These are phyloP conservation scores for Candida endomychidarum DNA, from an alignment of 805 yeast genomes.

Conservation along the genomic window DNA sequence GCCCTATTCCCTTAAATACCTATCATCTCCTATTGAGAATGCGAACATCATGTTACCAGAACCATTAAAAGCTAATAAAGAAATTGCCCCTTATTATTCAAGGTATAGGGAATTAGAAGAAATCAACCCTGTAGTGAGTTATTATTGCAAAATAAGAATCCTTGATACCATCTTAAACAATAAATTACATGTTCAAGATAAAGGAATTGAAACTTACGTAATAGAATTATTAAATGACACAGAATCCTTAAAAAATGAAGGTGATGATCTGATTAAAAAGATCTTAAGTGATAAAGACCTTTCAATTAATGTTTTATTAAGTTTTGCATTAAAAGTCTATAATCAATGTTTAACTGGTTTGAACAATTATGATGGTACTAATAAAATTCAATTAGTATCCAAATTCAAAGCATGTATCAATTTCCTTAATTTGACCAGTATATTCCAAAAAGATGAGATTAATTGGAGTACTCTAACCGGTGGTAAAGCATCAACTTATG, in stretches of 20 bases:
- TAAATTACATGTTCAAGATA: constrained; percentile 56
- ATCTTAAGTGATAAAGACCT: constrained; percentile 60
- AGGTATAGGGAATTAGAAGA: constrained; percentile 57
- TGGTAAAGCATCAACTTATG: constrained; percentile 27
- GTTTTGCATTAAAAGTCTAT: constrained; percentile 37
- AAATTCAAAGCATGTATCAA: constrained; percentile 38
- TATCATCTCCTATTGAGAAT: not conserved
- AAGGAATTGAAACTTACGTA: constrained; percentile 60
- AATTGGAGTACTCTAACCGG: constrained; percentile 36
- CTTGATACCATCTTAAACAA: constrained; percentile 67
- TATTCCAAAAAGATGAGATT: constrained; percentile 28
- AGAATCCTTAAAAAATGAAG: constrained; percentile 53
- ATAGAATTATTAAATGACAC: constrained; percentile 65
- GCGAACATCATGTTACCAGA: constrained; percentile 22
- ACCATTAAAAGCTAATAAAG: constrained; percentile 26
- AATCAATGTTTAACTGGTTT: constrained; percentile 31
- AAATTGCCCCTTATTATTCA: constrained; percentile 46
- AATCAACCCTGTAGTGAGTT: constrained; percentile 67
- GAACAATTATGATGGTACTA: constrained; percentile 22
- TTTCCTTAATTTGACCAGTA: constrained; percentile 29
- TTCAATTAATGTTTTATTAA: constrained; percentile 28
- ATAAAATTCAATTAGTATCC: constrained; percentile 27
- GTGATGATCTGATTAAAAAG: constrained; percentile 39
- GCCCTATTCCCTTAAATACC: too few species aligned
- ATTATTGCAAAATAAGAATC: constrained; percentile 67